A percentile compares a stretch with the other conserved stretches of the same genome.
Evolutionary conservation across 2,329 filamentous ascomycete species (phyloP).

Genomic region (Colletotrichum brevisporum): DNA sequence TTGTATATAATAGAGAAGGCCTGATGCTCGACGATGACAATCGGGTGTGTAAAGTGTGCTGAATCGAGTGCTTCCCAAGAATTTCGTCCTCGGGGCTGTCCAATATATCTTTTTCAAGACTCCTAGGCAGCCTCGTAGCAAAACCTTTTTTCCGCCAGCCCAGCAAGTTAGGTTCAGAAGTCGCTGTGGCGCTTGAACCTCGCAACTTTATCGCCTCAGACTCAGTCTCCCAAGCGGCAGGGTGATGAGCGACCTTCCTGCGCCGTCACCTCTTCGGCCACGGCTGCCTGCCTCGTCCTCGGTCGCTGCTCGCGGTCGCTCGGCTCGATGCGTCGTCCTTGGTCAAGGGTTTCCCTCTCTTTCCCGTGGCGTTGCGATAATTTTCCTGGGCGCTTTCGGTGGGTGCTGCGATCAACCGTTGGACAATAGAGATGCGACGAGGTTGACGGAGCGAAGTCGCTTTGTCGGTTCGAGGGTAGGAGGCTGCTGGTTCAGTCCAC

Average conservation of each 20-base stretch:
- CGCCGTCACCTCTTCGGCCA: not conserved
- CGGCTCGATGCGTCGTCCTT: constrained; percentile 10
- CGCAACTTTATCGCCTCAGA: not conserved
- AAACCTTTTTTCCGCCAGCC: too few species aligned
- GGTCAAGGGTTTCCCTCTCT: not conserved
- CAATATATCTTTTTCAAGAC: too few species aligned
- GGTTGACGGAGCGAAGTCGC: not conserved
- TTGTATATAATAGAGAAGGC: constrained; percentile 15
- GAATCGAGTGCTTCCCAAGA: not conserved
- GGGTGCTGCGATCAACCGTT: not conserved
- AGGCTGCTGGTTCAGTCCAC: constrained; percentile 30
- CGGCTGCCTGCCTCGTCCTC: constrained; percentile 22
- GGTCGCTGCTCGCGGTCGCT: constrained; percentile 9
- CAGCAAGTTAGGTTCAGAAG: too few species aligned
- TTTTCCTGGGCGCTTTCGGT: not conserved
- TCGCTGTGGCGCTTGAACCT: too few species aligned
- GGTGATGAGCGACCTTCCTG: not conserved
- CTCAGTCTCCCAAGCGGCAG: not conserved
- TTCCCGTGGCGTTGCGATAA: not conserved
- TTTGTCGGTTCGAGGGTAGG: constrained; percentile 9
- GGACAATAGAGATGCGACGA: constrained; percentile 7
- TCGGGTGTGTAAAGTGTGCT: not conserved
- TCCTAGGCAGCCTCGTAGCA: too few species aligned
- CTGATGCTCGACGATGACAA: not conserved
- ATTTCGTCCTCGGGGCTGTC: too few species aligned